A percentile compares a stretch with the other conserved stretches of the same genome.
phyloP scores from a whole-genome alignment of 2,329 filamentous ascomycete genomes.

The Cercospora sp. region DNA sequence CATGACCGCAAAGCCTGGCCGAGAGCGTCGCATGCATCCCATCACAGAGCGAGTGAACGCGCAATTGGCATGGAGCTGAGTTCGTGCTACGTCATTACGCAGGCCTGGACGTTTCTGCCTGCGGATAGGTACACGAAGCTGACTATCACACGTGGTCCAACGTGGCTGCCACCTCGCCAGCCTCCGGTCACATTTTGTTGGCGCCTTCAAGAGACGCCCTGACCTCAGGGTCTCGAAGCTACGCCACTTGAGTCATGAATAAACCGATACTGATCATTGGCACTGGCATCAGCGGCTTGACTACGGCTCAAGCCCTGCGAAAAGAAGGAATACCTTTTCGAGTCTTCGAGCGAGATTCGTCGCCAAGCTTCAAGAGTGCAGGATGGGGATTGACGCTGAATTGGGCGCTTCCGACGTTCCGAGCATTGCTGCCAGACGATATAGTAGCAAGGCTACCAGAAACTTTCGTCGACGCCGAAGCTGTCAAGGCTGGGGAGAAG shows the following conservation, averaged over 20 bases:
- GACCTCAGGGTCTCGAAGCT: neutral
- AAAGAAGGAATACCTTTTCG: slow-evolving; percentile 23
- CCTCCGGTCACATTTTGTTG: no score
- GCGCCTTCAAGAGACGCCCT: neutral
- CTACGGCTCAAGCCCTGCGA: slow-evolving; percentile 26
- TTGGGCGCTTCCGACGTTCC: slow-evolving; percentile 59
- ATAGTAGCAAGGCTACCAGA: slow-evolving; percentile 51
- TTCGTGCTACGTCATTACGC: slow-evolving; percentile 9
- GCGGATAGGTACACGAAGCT: neutral
- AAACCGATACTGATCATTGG: slow-evolving; percentile 28
- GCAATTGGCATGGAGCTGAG: neutral
- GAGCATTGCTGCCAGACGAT: slow-evolving; percentile 53
- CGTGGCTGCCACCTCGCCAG: neutral
- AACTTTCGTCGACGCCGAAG: slow-evolving; percentile 56
- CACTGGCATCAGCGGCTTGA: slow-evolving; percentile 27
- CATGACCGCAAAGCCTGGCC: neutral
- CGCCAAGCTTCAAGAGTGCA: slow-evolving; percentile 14
- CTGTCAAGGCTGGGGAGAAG: slow-evolving; percentile 50
- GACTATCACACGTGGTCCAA: neutral
- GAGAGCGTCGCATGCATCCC: neutral
- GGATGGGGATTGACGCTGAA: slow-evolving; percentile 64
- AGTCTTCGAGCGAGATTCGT: slow-evolving; percentile 29
- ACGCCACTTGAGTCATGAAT: neutral
- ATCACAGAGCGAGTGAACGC: neutral
- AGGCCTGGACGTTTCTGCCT: neutral